A percentile compares a stretch with the other conserved stretches of the same genome.
Conservation (phyloP, 805 yeast species). For the Tetrapisispora phaffii region DNA sequence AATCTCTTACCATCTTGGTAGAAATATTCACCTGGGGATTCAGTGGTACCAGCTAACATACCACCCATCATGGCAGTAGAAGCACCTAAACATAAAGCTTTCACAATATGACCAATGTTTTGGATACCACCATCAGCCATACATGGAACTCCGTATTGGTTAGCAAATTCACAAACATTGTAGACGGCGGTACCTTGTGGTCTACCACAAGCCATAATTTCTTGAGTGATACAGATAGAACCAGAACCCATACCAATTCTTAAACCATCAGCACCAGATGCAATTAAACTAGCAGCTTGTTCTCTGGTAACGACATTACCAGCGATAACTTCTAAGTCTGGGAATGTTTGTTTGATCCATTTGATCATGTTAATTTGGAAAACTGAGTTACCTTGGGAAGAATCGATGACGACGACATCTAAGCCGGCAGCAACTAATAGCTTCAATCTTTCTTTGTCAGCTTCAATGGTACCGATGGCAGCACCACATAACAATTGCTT, state of each 20-base stretch:
- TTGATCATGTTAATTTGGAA: slow-evolving; percentile 91
- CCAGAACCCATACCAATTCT: slow-evolving; percentile 99
- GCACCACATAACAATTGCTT: slow-evolving; percentile 98
- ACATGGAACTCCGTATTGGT: slow-evolving; percentile 94
- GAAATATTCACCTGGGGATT: slow-evolving; percentile 97
- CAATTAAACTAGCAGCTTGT: slow-evolving; percentile 92
- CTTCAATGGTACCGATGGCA: slow-evolving; percentile 88
- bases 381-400: slow-evolving; percentile 94
- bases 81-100: slow-evolving; percentile 94
- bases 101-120: slow-evolving; percentile 96
- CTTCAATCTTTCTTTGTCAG: slow-evolving; percentile 75
- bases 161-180: slow-evolving; percentile 88
- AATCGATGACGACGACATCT: slow-evolving; percentile 91
- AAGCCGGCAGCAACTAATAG: slow-evolving; percentile 91
- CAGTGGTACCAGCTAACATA: slow-evolving; percentile 95
- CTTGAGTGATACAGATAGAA: slow-evolving; percentile 98
- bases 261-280: slow-evolving; percentile 94
- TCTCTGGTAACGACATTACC: slow-evolving; percentile 99
- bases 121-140: slow-evolving; percentile 99
- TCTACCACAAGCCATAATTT: slow-evolving; percentile 99
- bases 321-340: slow-evolving; percentile 81
- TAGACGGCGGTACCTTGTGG: slow-evolving; percentile 99
- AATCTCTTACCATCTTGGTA: slow-evolving; percentile 97
- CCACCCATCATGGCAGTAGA: slow-evolving; percentile 99
- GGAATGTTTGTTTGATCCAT: slow-evolving; percentile 75